phyloP scores from a whole-genome alignment of 176 grass and related monocot species.

The Eragrostis nindensis region DNA sequence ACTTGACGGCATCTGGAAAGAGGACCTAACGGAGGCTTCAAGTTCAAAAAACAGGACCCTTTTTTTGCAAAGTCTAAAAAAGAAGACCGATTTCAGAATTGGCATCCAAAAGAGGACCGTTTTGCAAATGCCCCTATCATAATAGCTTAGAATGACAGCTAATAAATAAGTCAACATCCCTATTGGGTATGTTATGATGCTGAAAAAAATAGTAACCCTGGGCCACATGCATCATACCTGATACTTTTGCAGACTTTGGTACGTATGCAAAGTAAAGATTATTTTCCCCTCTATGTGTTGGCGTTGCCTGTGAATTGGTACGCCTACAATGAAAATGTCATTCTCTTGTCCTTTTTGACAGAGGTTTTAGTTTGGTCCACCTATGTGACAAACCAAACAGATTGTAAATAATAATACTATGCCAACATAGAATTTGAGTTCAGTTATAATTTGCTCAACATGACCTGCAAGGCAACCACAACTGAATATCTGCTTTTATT shows the following conservation, averaged over 20 bases:
- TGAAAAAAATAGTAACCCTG: not conserved
- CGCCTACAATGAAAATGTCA: not conserved
- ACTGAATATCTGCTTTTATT: not conserved
- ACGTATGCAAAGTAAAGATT: not conserved
- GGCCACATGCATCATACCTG: no score
- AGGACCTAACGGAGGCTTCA: no score
- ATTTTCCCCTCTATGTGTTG: not conserved
- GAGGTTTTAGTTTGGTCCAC: not conserved
- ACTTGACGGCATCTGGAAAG: no score
- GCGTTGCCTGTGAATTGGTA: not conserved
- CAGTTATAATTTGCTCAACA: conserved; percentile 1
- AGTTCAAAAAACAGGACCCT: no score
- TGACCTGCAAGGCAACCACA: not conserved
- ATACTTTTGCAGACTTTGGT: not conserved
- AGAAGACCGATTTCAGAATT: no score
- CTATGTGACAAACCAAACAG: not conserved
- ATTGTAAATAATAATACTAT: not conserved
- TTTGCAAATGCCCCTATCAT: no score
- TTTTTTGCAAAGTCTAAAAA: no score
- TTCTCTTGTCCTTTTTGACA: not conserved
- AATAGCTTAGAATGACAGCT: not conserved
- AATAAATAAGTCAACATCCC: not conserved
- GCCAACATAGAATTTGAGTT: not conserved
- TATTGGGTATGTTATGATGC: not conserved
- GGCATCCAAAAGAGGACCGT: no score